phyloP scores from a whole-genome alignment of 805 yeast species.

The Starmerella scarabaei region DNA sequence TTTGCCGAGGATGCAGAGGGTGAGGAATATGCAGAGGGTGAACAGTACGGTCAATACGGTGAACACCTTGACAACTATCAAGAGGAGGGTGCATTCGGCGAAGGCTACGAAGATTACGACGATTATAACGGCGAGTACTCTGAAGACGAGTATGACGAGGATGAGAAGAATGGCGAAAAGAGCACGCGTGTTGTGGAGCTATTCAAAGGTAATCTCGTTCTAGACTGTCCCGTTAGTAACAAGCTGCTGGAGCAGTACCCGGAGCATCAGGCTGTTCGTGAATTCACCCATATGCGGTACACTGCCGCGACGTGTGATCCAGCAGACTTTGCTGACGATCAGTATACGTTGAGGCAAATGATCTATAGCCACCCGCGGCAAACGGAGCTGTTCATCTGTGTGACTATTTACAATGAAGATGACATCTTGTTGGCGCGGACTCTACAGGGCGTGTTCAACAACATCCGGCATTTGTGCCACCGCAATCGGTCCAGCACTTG shows the following conservation, averaged over 20 bases:
- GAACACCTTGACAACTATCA: slow-evolving; percentile 17
- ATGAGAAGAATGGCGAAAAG: slow-evolving; percentile 4
- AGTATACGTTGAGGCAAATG: slow-evolving; percentile 72
- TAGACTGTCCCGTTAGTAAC: slow-evolving; percentile 81
- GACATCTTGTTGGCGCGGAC: slow-evolving; percentile 74
- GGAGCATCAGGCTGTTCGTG: slow-evolving; percentile 40
- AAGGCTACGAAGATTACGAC: slow-evolving; percentile 4
- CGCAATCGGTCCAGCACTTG: slow-evolving; percentile 54
- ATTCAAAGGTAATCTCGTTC: slow-evolving; percentile 65
- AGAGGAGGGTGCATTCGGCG: slow-evolving; percentile 16
- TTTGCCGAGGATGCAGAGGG: background rate
- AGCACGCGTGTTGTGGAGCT: slow-evolving; percentile 34
- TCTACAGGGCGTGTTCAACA: slow-evolving; percentile 79
- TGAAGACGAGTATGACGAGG: slow-evolving; percentile 4
- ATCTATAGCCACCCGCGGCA: slow-evolving; percentile 64
- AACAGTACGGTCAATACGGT: background rate
- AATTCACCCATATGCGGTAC: slow-evolving; percentile 79
- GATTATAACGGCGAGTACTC: background rate
- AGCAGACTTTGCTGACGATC: slow-evolving; percentile 42
- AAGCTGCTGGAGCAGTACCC: slow-evolving; percentile 45
- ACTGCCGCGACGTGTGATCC: slow-evolving; percentile 94
- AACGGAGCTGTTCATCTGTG: slow-evolving; percentile 74
- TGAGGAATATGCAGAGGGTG: background rate
- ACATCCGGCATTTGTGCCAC: slow-evolving; percentile 61
- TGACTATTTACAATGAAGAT: slow-evolving; percentile 84